Evolutionary conservation across 441 rosid species (phyloP).

Genomic region (Sinapis alba): DNA sequence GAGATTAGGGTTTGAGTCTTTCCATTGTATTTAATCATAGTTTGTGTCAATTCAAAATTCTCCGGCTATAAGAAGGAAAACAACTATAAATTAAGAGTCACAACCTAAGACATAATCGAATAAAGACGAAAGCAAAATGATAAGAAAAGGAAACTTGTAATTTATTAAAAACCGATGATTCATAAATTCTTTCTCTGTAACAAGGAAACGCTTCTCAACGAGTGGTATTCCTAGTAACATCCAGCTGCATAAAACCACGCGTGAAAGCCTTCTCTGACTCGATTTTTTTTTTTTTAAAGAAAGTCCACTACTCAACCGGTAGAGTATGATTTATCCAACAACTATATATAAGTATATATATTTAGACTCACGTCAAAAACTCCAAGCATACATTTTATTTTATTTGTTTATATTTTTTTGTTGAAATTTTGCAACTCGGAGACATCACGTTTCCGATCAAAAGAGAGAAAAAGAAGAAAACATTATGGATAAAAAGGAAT

Average conservation of each 20-base stretch:
- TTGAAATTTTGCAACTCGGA: neutral
- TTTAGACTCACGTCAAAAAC: slow-evolving; percentile 1
- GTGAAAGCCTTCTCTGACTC: slow-evolving; percentile 5
- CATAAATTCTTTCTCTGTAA: neutral
- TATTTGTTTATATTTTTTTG: neutral
- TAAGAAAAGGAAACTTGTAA: neutral
- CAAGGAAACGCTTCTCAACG: neutral
- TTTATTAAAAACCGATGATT: neutral
- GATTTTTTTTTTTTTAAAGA: neutral
- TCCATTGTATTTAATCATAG: neutral
- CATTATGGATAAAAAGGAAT: neutral
- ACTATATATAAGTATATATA: neutral
- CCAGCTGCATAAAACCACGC: slow-evolving; percentile 8
- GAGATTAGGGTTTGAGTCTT: neutral
- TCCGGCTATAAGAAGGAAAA: neutral
- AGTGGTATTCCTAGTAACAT: slow-evolving; percentile 7
- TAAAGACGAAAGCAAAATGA: neutral
- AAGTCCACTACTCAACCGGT: neutral
- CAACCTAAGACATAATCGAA: neutral
- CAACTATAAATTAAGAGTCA: neutral
- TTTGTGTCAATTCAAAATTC: neutral
- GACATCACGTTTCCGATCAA: neutral
- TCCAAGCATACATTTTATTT: neutral
- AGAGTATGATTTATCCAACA: neutral
- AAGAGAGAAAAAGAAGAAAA: neutral